Conservation (phyloP, 169 alveolate species). For the Toxoplasma gondii region DNA sequence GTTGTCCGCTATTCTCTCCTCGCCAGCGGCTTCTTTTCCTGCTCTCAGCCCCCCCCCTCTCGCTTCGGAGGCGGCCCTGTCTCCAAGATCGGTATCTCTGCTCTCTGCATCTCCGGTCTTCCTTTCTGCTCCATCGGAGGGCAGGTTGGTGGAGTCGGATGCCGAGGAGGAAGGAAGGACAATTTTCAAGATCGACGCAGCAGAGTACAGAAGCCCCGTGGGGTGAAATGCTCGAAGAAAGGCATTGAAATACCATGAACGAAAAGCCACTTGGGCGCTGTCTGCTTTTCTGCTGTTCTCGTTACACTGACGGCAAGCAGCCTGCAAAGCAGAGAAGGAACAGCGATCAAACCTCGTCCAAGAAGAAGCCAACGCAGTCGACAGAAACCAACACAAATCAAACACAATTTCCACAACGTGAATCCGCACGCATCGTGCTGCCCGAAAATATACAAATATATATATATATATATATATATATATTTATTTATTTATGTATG, state of each 20-base stretch:
- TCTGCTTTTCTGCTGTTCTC: constrained; percentile 80
- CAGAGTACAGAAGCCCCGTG: constrained; percentile 33
- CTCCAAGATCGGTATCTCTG: background rate
- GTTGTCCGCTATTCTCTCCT: background rate
- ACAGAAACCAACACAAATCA: background rate
- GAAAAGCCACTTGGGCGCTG: constrained; percentile 81
- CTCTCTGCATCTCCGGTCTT: no score
- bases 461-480: background rate
- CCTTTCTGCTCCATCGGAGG: no score
- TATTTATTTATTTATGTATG: background rate
- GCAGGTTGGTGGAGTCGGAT: background rate
- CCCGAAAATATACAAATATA: background rate
- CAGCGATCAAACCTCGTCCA: background rate
- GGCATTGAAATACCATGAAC: constrained; percentile 77
- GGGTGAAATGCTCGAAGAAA: constrained; percentile 72
- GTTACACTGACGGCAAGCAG: constrained; percentile 81
- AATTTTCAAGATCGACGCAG: constrained; percentile 45
- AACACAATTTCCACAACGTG: background rate
- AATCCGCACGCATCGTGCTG: background rate
- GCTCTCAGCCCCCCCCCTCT: background rate
- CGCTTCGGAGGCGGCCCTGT: background rate
- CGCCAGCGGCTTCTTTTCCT: background rate
- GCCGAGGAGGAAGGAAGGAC: constrained; percentile 27
- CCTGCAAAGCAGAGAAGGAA: constrained; percentile 7
- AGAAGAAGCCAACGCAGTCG: background rate